Evolutionary conservation across 192 early-diverging fungal genomes (phyloP), one percentile per base, ranked within the genome.

Genomic region (Podila clonocystis): DNA sequence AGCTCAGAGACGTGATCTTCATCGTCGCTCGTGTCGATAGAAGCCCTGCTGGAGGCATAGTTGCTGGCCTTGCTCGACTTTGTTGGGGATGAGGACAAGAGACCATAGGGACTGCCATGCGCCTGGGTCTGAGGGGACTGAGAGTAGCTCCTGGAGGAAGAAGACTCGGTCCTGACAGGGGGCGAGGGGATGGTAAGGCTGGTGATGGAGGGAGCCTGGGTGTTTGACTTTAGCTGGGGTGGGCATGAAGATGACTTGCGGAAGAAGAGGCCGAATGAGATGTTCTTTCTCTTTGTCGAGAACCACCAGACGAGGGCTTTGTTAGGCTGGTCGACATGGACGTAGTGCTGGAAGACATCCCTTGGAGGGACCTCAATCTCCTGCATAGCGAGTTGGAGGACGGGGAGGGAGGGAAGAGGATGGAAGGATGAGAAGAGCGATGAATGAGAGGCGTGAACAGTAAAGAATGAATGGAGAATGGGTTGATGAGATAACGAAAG

Each of bases 221-320:
- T 69, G 29, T 67, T 79, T 15, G 70, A 74, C 52, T 55, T 73
- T 22, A 82, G 55, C 66, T 70, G 70, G 3, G 57, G 58, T 9
- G 52, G 80, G 29, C 30, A 68, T n/a, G 72, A 19, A 13, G 69
- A 58, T 3, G 68, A 71, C 63, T 74, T 83, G 65, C 75, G 68
- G 31, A 82, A 78, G 72, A 78, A 96, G 64, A 97, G 87, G 9
- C 96, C 95, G 88, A 98, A 98, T 33, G 93, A 90, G 55, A 98
- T 94, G 67, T 95, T 97, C 82, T 97, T 97, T 62, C 89, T 89
- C 75, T 93, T 94, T 38, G 95, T 99, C 24, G 91, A 92, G 82
- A 98, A 99, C 83, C 91, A 93, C 97, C 97, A 99, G 65, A 90
- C 88, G n/a, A 99, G 89, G 33, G 93, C 93, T 65, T 93, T 92